Percentiles rank a stretch among this genome's conserved stretches.
phyloP scores from a whole-genome alignment of 2,329 filamentous ascomycete species.

The Sporothrix sp. region DNA sequence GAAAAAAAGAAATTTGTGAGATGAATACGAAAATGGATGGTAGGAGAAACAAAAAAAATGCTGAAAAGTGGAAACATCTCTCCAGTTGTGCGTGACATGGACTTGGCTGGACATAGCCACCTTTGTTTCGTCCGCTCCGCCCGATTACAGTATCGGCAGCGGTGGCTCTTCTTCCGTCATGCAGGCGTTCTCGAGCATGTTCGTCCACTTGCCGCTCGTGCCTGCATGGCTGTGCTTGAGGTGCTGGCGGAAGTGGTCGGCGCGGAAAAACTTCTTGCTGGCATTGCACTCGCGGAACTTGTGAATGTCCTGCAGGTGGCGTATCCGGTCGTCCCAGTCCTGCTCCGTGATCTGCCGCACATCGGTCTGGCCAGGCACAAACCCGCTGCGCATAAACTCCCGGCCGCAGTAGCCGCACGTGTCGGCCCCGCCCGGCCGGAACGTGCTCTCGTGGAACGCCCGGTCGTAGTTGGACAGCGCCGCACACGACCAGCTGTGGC shows the following conservation, averaged over 20 bases:
- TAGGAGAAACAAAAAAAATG: neutral
- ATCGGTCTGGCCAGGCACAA: constrained; percentile 26
- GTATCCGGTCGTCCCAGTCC: constrained; percentile 79
- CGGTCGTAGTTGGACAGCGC: constrained; percentile 67
- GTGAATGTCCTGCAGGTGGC: constrained; percentile 82
- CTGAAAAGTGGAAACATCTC: neutral
- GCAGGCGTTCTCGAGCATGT: constrained; percentile 92
- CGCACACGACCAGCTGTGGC: constrained; percentile 95
- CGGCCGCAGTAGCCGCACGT: constrained; percentile 92
- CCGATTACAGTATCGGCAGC: constrained; percentile 29
- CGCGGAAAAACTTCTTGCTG: constrained; percentile 94
- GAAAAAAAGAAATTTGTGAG: no score
- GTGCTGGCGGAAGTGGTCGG: constrained; percentile 96
- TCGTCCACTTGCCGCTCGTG: constrained; percentile 97
- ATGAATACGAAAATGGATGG: no score
- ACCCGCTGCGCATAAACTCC: constrained; percentile 58
- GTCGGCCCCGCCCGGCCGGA: constrained; percentile 58
- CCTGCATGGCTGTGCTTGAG: constrained; percentile 95
- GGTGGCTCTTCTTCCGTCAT: constrained; percentile 80
- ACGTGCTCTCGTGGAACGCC: constrained; percentile 76
- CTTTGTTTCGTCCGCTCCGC: no score
- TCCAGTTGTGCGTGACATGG: no score
- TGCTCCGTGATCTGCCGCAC: constrained; percentile 54
- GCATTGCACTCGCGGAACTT: constrained; percentile 98
- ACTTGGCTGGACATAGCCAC: no score